Percentiles rank a stretch among this genome's conserved stretches.
Conservation (phyloP, 176 grass and related monocot genomes). For the Pontederia crassipes region DNA sequence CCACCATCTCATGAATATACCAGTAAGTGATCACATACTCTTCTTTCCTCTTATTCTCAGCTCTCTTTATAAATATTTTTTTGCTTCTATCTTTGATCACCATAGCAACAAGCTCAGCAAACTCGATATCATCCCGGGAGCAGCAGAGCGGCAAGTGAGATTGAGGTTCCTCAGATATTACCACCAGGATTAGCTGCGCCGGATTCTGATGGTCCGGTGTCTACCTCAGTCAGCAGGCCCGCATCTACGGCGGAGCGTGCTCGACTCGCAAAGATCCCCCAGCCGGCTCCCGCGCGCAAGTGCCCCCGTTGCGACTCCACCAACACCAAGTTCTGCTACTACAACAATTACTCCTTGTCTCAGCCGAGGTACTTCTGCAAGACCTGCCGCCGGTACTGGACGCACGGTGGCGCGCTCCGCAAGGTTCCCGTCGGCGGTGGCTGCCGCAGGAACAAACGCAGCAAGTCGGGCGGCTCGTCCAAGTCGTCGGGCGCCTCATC, state of each 20-base stretch:
- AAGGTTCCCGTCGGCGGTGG: conserved; percentile 80
- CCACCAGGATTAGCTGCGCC: neutral
- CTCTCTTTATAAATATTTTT: neutral
- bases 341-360: conserved; percentile 88
- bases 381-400: conserved; percentile 93
- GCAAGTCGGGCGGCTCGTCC: conserved; percentile 18
- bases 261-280: conserved; percentile 50
- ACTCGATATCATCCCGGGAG: neutral
- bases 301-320: conserved; percentile 84
- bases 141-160: neutral
- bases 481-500: conserved; percentile 23
- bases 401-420: conserved; percentile 64
- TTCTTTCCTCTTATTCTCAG: neutral
- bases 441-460: conserved; percentile 77
- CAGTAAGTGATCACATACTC: neutral
- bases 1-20: neutral
- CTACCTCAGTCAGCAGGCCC: neutral
- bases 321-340: conserved; percentile 99
- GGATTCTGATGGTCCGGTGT: neutral
- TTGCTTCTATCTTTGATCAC: neutral
- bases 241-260: conserved; percentile 21
- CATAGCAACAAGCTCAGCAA: neutral
- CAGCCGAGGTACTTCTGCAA: conserved; percentile 95
- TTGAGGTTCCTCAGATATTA: neutral
- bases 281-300: conserved; percentile 73